Percentiles rank a stretch among this genome's conserved stretches.
Evolutionary conservation across 2,329 filamentous ascomycete species (phyloP).

Genomic region (Fusarium palustre): DNA sequence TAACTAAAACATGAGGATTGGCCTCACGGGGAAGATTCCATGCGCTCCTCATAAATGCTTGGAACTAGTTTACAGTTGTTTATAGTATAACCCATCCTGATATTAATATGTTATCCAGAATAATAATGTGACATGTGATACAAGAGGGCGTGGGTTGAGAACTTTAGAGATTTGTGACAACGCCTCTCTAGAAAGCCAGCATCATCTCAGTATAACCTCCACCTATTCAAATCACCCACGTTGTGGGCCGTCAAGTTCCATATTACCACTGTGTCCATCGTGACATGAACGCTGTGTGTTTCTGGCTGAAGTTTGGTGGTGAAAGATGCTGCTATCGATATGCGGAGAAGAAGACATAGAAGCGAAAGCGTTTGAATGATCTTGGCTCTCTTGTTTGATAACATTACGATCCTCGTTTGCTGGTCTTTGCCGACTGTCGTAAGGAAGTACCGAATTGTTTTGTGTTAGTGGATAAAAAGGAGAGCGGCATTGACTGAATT

Average conservation of each 20-base stretch:
- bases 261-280: not conserved
- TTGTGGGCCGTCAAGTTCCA: not conserved
- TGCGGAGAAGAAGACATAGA: not conserved
- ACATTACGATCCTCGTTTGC: not conserved
- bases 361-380: not conserved
- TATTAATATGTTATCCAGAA: not conserved
- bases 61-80: not conserved
- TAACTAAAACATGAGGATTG: not conserved
- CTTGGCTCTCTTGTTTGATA: conserved; percentile 1
- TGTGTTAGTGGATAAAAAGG: not conserved
- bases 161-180: not conserved
- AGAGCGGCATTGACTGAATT: conserved; percentile 6
- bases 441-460: not conserved
- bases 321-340: not conserved
- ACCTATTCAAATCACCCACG: not conserved
- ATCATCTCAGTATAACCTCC: not conserved
- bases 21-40: not conserved
- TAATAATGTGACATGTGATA: too few species aligned
- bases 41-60: not conserved
- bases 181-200: not conserved
- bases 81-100: too few species aligned
- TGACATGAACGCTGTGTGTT: not conserved
- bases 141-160: not conserved
- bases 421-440: conserved; percentile 11
- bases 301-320: not conserved